A percentile compares a stretch with the other conserved stretches of the same genome.
Conservation (phyloP, 108 stramenopile genomes). For the Discostella stelligeroides region DNA sequence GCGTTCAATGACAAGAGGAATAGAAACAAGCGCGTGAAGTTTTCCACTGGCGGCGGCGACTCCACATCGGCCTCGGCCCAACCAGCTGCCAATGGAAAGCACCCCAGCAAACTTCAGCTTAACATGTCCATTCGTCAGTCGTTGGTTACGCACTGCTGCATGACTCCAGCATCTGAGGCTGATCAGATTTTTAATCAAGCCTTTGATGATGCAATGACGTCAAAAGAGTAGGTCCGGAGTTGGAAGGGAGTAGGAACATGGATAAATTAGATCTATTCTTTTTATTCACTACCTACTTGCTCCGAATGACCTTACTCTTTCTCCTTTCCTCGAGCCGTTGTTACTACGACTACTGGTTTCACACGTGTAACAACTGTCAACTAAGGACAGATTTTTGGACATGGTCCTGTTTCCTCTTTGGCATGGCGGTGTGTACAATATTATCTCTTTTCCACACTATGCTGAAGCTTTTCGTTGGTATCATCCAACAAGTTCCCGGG, state of each 20-base stretch:
- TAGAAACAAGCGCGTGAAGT: background rate
- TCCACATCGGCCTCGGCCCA: background rate
- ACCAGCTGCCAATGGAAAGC: too few species aligned
- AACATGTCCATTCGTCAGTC: background rate
- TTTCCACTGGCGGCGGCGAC: background rate
- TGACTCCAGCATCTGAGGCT: constrained; percentile 2
- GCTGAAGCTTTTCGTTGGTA: background rate
- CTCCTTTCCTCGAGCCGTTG: background rate
- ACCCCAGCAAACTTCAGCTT: too few species aligned
- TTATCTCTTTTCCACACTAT: background rate
- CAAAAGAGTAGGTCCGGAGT: constrained; percentile 9
- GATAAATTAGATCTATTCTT: constrained; percentile 3
- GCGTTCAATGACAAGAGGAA: background rate
- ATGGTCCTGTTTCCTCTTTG: background rate
- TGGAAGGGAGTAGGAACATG: background rate
- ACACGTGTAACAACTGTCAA: background rate
- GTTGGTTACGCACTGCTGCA: background rate
- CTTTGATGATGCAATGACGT: too few species aligned
- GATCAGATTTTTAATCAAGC: background rate
- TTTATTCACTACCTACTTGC: background rate
- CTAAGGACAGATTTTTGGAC: background rate
- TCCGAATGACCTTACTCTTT: constrained; percentile 1
- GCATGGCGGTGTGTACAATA: too few species aligned
- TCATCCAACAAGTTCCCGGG: too few species aligned
- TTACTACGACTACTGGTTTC: constrained; percentile 1